Conservation (phyloP, 1,139 yeast species). For the Wickerhamomyces sp. region DNA sequence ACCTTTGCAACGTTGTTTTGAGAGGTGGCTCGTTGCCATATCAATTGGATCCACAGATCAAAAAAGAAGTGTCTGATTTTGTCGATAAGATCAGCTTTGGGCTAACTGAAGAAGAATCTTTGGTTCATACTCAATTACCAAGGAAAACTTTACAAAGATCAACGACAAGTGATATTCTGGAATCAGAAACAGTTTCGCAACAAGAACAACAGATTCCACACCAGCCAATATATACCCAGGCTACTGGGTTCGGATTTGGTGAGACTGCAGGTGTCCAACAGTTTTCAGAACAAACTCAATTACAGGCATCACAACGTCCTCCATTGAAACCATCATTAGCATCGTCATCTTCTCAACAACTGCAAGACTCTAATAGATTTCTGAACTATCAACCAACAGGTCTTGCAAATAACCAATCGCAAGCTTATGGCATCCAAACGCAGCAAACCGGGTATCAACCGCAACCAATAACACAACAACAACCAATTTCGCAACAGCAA, state of each 20-base stretch:
- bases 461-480: constrained; percentile 22
- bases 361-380: constrained; percentile 1
- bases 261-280: too few species aligned
- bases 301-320: too few species aligned
- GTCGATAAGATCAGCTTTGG: constrained; percentile 85
- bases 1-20: constrained; percentile 72
- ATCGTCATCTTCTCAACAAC: too few species aligned
- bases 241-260: constrained; percentile 26
- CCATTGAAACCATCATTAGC: too few species aligned
- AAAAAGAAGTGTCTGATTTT: constrained; percentile 79
- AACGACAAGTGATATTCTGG: constrained; percentile 17
- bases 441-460: constrained; percentile 20
- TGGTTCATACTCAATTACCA: neutral
- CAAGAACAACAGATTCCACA: too few species aligned
- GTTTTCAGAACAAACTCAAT: neutral
- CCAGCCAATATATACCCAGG: constrained; percentile 28
- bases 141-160: constrained; percentile 24
- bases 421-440: neutral
- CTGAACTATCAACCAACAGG: constrained; percentile 20
- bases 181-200: constrained; percentile 5
- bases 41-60: constrained; percentile 63
- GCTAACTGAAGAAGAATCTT: constrained; percentile 51
- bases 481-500: constrained; percentile 11
- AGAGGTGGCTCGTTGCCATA: constrained; percentile 77
- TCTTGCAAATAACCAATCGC: neutral